A percentile compares a stretch with the other conserved stretches of the same genome.
Evolutionary conservation across 495 filamentous ascomycete genomes (phyloP).

Genomic region (Aspergillus avenaceus): DNA sequence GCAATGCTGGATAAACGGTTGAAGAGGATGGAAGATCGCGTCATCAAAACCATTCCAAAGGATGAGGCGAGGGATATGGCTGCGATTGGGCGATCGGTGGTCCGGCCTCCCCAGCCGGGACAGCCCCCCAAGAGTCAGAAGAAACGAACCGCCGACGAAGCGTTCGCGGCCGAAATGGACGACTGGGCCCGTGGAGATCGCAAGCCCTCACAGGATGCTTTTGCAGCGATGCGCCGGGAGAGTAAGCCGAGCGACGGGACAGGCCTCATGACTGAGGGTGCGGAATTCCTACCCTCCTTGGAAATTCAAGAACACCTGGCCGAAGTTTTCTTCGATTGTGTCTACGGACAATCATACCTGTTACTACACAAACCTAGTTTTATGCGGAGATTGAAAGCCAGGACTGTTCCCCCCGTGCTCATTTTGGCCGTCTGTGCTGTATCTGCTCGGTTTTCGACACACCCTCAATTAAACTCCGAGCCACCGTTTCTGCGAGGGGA

Average conservation of each 20-base stretch:
- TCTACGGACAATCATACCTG: conserved; percentile 94
- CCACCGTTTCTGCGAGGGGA: conserved; percentile 90
- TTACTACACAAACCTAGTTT: conserved; percentile 97
- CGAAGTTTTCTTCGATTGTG: conserved; percentile 91
- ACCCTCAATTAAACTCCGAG: conserved; percentile 77
- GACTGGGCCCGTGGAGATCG: conserved; percentile 66
- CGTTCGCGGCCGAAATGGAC: conserved; percentile 79
- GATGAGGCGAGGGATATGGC: conserved; percentile 60
- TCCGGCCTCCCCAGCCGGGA: conserved; percentile 72
- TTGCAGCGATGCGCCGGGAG: conserved; percentile 52
- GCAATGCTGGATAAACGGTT: conserved; percentile 94
- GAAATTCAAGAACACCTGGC: conserved; percentile 93
- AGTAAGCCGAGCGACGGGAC: conserved; percentile 63
- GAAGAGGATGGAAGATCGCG: conserved; percentile 94
- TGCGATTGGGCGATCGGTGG: conserved; percentile 65
- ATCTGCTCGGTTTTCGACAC: conserved; percentile 90
- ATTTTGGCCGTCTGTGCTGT: conserved; percentile 90
- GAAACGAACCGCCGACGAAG: conserved; percentile 84
- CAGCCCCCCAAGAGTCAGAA: conserved; percentile 57
- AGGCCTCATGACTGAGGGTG: conserved; percentile 72
- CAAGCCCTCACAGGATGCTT: conserved; percentile 45
- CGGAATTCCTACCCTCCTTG: conserved; percentile 76
- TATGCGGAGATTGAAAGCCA: conserved; percentile 73
- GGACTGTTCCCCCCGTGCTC: conserved; percentile 75
- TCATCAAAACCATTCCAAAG: conserved; percentile 93